A percentile compares a stretch with the other conserved stretches of the same genome.
Conservation (phyloP, 352 stramenopile genomes). For the Blastocystis sp. region DNA sequence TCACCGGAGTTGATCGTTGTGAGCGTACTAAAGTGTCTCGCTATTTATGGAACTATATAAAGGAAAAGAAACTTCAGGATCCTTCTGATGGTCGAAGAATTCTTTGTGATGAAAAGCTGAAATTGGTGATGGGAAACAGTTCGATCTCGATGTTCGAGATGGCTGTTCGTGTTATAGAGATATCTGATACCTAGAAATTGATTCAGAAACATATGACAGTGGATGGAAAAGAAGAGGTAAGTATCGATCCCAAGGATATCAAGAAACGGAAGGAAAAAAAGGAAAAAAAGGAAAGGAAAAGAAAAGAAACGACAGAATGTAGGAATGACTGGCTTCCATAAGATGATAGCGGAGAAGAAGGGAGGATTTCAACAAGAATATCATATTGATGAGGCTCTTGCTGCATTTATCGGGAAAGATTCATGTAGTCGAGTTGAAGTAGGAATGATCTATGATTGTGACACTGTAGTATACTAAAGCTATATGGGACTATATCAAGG, state of each 20-base stretch:
- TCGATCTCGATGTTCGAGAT: slow-evolving; percentile 66
- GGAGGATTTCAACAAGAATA: background rate
- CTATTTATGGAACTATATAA: slow-evolving; percentile 87
- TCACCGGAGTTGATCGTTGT: slow-evolving; percentile 76
- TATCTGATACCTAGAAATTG: background rate
- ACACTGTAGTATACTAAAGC: slow-evolving; percentile 72
- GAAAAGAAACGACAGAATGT: background rate
- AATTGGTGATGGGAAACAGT: slow-evolving; percentile 66
- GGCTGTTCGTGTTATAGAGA: slow-evolving; percentile 4
- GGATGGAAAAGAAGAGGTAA: background rate
- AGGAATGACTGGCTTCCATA: background rate
- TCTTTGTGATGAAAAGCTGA: slow-evolving; percentile 78
- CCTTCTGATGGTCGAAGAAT: slow-evolving; percentile 85
- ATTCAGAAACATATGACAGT: background rate
- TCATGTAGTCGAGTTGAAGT: slow-evolving; percentile 1
- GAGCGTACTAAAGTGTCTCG: slow-evolving; percentile 84
- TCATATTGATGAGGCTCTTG: background rate
- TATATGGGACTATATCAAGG: slow-evolving; percentile 89
- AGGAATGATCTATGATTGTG: background rate
- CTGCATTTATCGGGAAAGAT: background rate
- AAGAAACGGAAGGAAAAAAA: background rate
- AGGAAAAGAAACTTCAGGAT: slow-evolving; percentile 85
- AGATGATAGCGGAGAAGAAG: background rate
- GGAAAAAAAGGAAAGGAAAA: background rate
- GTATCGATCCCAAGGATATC: background rate